Percentiles rank a stretch among this genome's conserved stretches.
phyloP scores from a whole-genome alignment of 2,329 filamentous ascomycete species.

The Fusarium nisikadoi region DNA sequence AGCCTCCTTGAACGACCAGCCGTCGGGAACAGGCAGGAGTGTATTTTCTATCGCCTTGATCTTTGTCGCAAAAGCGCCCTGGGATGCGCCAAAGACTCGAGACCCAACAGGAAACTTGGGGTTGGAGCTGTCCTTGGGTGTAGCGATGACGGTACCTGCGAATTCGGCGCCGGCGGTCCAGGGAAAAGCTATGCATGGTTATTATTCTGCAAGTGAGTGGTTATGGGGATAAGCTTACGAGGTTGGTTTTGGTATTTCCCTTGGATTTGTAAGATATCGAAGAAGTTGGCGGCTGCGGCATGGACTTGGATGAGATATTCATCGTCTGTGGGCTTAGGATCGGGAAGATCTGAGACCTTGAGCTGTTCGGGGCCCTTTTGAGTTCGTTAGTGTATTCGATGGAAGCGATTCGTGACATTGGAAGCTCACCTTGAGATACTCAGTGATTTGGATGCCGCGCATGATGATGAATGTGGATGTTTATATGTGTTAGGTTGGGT shows the following conservation, averaged over 20 bases:
- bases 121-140: slow-evolving; percentile 62
- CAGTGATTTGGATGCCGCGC: slow-evolving; percentile 77
- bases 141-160: slow-evolving; percentile 77
- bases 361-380: slow-evolving; percentile 81
- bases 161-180: slow-evolving; percentile 92
- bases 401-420: background rate
- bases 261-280: slow-evolving; percentile 93
- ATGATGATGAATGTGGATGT: slow-evolving; percentile 61
- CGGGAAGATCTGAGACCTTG: slow-evolving; percentile 76
- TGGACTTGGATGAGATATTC: slow-evolving; percentile 91
- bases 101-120: slow-evolving; percentile 80
- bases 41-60: slow-evolving; percentile 73
- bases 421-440: slow-evolving; percentile 76
- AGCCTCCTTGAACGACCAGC: slow-evolving; percentile 86
- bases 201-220: background rate
- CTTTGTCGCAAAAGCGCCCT: slow-evolving; percentile 87
- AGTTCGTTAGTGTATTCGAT: background rate
- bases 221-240: slow-evolving; percentile 52
- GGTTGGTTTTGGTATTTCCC: slow-evolving; percentile 97
- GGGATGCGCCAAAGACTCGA: slow-evolving; percentile 85
- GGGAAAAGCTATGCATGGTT: slow-evolving; percentile 68
- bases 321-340: slow-evolving; percentile 74
- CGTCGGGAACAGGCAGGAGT: slow-evolving; percentile 78
- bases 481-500: background rate
- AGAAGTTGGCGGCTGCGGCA: slow-evolving; percentile 93